phyloP scores from a whole-genome alignment of 1,139 yeast genomes.

The Suhomyces maxii region DNA sequence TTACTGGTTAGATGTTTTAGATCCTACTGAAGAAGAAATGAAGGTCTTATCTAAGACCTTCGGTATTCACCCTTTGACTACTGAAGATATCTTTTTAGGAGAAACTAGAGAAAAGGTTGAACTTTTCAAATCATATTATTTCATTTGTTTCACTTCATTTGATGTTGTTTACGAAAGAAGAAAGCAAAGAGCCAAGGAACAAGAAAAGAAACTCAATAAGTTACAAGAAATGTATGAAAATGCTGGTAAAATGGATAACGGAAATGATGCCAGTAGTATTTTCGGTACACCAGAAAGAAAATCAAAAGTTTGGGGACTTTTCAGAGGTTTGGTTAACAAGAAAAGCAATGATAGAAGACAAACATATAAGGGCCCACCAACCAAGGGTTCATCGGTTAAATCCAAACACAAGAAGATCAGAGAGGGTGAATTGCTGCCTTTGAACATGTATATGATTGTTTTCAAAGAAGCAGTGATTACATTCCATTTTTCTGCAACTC shows the following conservation, averaged over 20 bases:
- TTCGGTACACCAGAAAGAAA: constrained; percentile 22
- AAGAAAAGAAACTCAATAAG: constrained; percentile 41
- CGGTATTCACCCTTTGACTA: constrained; percentile 92
- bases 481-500: constrained; percentile 92
- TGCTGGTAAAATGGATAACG: constrained; percentile 12
- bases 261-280: constrained; percentile 19
- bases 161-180: constrained; percentile 78
- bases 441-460: constrained; percentile 90
- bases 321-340: constrained; percentile 12
- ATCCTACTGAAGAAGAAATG: constrained; percentile 97
- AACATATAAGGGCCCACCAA: constrained; percentile 7
- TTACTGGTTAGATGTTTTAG: constrained; percentile 88
- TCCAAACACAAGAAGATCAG: constrained; percentile 40
- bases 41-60: constrained; percentile 86
- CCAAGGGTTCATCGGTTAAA: constrained; percentile 23
- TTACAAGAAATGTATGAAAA: constrained; percentile 40
- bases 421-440: constrained; percentile 82
- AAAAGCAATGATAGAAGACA: constrained; percentile 3
- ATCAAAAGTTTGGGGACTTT: constrained; percentile 19
- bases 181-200: constrained; percentile 45
- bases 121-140: constrained; percentile 81
- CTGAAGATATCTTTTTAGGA: constrained; percentile 92
- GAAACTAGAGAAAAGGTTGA: constrained; percentile 97
- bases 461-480: constrained; percentile 89
- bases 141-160: constrained; percentile 90